Evolutionary conservation across 1,139 yeast genomes (phyloP), one percentile per base, ranked within the genome.

Genomic region (Saccharomyces pastorianus): DNA sequence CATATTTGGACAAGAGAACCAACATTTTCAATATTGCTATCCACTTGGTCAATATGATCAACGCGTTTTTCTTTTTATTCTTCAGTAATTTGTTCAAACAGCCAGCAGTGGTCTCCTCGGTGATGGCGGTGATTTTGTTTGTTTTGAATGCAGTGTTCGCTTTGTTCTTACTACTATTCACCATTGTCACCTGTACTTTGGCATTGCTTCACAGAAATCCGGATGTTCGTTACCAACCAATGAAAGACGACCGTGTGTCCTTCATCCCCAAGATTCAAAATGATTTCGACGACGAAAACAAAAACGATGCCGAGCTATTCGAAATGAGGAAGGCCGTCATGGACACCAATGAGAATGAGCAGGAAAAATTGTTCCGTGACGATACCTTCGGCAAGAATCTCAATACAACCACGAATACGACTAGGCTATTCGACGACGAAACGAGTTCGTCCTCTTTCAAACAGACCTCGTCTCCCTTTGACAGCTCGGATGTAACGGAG

Each of bases 161-260:
- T 2, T 76, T 89, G 61, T 81, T 88, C 65, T 77, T 93, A 65
- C 76, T 93, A 66, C 76, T 93, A 53, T 84, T 90, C 77, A 88
- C 96, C 53, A 84, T 91, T 61, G 82, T 90, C 49, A 88, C 96
- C 4, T 90, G 97, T 73, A 77, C 85, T 9, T 77, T 89, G 70
- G 96, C 97, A 0, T 72, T 91, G 62, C 65, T 91, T 38, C 85
- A 88, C 71, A 89, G 86, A 76, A 90, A 93, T 70, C 99, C 99
- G 55, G 99, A 93, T 72, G 84, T 95, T 14, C 80, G 96, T 63
- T 93, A 93, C 74, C 95, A 90, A 76, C 97, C 97, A 62, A 88
- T 93, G 89, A 86, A 87, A 64, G 99, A 93, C 70, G 99, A 93
- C 68, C 83, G 99, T 71, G 95, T 88, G 54, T 88, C 96, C 25